These are phyloP conservation scores for Colletotrichum trifolii DNA, from an alignment of 2,329 filamentous ascomycete genomes.

Conservation along the genomic window DNA sequence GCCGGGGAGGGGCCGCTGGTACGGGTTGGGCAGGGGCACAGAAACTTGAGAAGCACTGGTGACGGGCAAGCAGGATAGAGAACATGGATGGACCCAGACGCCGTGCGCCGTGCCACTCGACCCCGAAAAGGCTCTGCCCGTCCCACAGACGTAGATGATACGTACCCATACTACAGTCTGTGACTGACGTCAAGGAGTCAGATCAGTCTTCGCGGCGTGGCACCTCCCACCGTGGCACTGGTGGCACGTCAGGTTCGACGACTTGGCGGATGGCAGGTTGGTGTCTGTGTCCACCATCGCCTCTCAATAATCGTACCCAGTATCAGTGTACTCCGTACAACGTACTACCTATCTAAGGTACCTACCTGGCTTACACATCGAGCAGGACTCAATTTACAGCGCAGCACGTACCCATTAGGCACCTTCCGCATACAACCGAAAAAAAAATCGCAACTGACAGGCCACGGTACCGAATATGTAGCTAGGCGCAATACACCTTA, in stretches of 20 bases:
- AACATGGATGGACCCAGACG: slow-evolving; percentile 32
- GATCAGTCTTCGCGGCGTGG: slow-evolving; percentile 31
- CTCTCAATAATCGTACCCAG: too few species aligned
- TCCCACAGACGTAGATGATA: slow-evolving; percentile 29
- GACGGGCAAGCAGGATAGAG: slow-evolving; percentile 14
- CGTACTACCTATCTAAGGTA: not conserved
- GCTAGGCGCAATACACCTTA: slow-evolving; percentile 9
- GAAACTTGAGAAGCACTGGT: not conserved
- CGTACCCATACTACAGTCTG: slow-evolving; percentile 12
- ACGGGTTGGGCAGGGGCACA: slow-evolving; percentile 28
- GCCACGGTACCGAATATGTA: slow-evolving; percentile 16
- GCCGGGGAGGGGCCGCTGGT: slow-evolving; percentile 29
- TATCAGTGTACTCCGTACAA: too few species aligned
- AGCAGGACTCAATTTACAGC: too few species aligned
- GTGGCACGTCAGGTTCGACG: slow-evolving; percentile 30
- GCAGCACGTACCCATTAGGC: too few species aligned
- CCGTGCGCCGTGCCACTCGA: slow-evolving; percentile 31
- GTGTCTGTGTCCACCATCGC: not conserved
- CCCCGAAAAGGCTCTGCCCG: slow-evolving; percentile 33
- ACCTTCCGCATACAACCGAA: too few species aligned
- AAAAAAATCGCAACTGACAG: not conserved
- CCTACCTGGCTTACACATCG: not conserved
- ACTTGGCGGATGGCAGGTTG: slow-evolving; percentile 33
- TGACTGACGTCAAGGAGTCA: slow-evolving; percentile 34
- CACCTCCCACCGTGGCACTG: slow-evolving; percentile 1